Conservation (phyloP, 1,139 yeast genomes). For the Candida mesenterica region DNA sequence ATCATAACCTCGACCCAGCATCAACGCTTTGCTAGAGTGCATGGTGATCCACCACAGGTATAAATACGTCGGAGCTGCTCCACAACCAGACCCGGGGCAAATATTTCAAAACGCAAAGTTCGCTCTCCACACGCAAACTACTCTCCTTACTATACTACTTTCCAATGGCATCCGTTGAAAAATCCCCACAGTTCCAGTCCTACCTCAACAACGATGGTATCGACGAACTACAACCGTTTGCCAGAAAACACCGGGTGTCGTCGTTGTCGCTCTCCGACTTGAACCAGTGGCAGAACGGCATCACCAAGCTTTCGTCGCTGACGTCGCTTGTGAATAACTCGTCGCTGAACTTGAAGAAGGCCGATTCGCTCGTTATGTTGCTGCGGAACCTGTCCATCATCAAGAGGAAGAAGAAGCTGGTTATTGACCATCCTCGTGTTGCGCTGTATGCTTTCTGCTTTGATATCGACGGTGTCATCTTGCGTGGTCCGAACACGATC, state of each 20-base stretch:
- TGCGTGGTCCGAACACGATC: constrained; percentile 76
- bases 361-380: constrained; percentile 49
- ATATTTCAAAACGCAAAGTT: no score
- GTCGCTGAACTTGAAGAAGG: constrained; percentile 47
- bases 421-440: constrained; percentile 66
- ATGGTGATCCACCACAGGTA: no score
- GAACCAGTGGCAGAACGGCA: constrained; percentile 56
- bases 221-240: constrained; percentile 59
- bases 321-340: constrained; percentile 31
- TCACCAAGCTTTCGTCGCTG: constrained; percentile 46
- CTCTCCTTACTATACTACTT: not conserved
- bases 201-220: constrained; percentile 72
- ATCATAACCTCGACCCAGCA: no score
- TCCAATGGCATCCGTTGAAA: constrained; percentile 6
- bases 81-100: no score
- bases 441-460: constrained; percentile 86
- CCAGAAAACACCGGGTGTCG: constrained; percentile 65
- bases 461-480: constrained; percentile 82
- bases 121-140: no score
- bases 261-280: constrained; percentile 67
- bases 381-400: constrained; percentile 54
- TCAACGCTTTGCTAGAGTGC: no score
- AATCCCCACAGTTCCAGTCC: constrained; percentile 34
- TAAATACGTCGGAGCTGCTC: no score
- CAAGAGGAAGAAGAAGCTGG: constrained; percentile 47